phyloP scores from a whole-genome alignment of 805 yeast species.

The Wickerhamiella kurtzmanii region DNA sequence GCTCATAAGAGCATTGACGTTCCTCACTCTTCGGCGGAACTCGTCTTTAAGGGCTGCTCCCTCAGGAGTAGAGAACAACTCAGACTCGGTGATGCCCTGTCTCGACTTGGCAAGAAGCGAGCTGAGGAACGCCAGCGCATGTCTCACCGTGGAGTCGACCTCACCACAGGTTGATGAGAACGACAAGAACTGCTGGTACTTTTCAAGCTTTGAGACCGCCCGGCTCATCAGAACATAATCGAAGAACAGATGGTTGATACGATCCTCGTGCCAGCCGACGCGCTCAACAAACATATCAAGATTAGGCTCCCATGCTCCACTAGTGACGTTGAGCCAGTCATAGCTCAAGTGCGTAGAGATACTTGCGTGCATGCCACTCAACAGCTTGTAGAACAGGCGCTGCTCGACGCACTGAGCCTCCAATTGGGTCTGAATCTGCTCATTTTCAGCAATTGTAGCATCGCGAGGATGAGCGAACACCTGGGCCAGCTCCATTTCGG shows the following conservation, averaged over 20 bases:
- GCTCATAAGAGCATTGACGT: constrained; percentile 88
- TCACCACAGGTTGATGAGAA: constrained; percentile 33
- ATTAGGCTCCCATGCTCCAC: constrained; percentile 77
- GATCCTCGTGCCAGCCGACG: constrained; percentile 81
- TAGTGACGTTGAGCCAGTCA: constrained; percentile 57
- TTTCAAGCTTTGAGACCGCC: constrained; percentile 56
- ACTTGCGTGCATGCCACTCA: constrained; percentile 91
- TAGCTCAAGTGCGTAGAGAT: constrained; percentile 85
- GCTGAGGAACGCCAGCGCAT: constrained; percentile 31
- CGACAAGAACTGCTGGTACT: constrained; percentile 37
- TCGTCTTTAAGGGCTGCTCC: constrained; percentile 58
- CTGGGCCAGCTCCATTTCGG: constrained; percentile 4
- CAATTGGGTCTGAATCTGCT: constrained; percentile 8
- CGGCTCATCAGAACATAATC: constrained; percentile 80
- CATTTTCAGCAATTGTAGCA: constrained; percentile 17
- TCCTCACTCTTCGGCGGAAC: constrained; percentile 71
- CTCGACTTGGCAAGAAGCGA: constrained; percentile 20
- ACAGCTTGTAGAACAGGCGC: constrained; percentile 69
- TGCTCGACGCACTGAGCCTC: constrained; percentile 66
- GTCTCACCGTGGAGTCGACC: constrained; percentile 35
- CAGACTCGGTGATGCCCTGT: constrained; percentile 37
- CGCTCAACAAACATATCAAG: constrained; percentile 69
- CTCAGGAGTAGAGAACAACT: constrained; percentile 31
- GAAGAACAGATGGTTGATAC: constrained; percentile 80
- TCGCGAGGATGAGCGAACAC: constrained; percentile 17